Evolutionary conservation across 2,329 filamentous ascomycete species (phyloP).

Genomic region (Lachnellula cervina): DNA sequence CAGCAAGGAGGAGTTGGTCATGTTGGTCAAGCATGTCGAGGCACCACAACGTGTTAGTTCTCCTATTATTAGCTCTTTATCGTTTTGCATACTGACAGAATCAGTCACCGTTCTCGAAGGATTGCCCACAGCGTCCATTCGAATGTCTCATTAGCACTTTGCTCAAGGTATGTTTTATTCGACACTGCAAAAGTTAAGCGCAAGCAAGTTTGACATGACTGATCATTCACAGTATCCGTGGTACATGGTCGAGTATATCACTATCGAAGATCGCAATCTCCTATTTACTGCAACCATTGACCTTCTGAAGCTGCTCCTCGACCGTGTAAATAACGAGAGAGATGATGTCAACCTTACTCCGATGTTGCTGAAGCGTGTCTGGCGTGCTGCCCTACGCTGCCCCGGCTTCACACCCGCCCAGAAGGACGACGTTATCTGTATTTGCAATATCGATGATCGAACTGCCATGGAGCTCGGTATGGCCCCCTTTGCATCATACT

Average conservation of each 20-base stretch:
- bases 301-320: slow-evolving; percentile 44
- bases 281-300: slow-evolving; percentile 48
- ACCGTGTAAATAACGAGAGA: slow-evolving; percentile 37
- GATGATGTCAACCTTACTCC: slow-evolving; percentile 44
- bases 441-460: slow-evolving; percentile 35
- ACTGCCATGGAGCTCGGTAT: slow-evolving; percentile 39
- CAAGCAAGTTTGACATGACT: slow-evolving; percentile 33
- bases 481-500: slow-evolving; percentile 44
- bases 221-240: slow-evolving; percentile 49
- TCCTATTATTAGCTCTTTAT: background rate
- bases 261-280: slow-evolving; percentile 49
- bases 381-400: slow-evolving; percentile 49
- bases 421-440: slow-evolving; percentile 53
- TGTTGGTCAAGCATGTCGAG: slow-evolving; percentile 61
- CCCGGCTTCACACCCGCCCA: slow-evolving; percentile 56
- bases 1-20: slow-evolving; percentile 56
- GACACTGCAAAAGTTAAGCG: slow-evolving; percentile 22
- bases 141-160: slow-evolving; percentile 60
- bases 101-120: slow-evolving; percentile 54
- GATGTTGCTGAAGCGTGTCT: slow-evolving; percentile 50
- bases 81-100: slow-evolving; percentile 4
- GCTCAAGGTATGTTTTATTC: slow-evolving; percentile 27
- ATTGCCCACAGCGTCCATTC: slow-evolving; percentile 60
- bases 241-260: slow-evolving; percentile 53
- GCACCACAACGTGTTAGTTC: slow-evolving; percentile 54